Conservation (phyloP, 2,329 filamentous ascomycete genomes). For the Stemphylium beticola region DNA sequence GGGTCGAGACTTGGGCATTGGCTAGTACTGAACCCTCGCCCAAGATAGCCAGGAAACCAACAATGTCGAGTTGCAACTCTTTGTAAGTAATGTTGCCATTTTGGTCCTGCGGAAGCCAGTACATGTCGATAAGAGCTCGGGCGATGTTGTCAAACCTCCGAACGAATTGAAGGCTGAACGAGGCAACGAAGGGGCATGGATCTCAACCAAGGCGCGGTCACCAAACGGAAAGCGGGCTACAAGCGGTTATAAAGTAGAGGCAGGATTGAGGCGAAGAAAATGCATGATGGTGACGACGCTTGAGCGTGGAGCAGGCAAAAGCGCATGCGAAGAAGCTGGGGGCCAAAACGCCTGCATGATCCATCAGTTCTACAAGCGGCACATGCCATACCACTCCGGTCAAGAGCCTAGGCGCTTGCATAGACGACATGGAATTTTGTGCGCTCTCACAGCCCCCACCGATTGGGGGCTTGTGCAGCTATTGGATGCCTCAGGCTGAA, state of each 20-base stretch:
- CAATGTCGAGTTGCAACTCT: conserved; percentile 60
- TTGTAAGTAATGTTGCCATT: conserved; percentile 32
- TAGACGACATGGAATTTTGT: conserved; percentile 15
- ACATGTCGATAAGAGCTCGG: conserved; percentile 27
- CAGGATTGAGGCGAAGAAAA: conserved; percentile 12
- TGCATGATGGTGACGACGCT: conserved; percentile 24
- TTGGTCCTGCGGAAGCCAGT: conserved; percentile 44
- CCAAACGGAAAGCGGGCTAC: conserved; percentile 9
- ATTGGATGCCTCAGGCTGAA: conserved; percentile 31
- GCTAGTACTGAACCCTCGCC: conserved; percentile 59
- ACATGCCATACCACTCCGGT: conserved; percentile 23
- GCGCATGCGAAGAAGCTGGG: conserved; percentile 8
- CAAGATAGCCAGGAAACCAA: conserved; percentile 62
- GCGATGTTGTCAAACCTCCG: conserved; percentile 12
- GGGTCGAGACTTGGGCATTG: conserved; percentile 58
- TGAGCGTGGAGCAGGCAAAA: conserved; percentile 13
- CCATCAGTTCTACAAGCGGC: conserved; percentile 15
- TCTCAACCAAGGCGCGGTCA: conserved; percentile 2
- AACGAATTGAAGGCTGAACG: conserved; percentile 8
- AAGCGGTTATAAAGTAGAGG: conserved; percentile 23
- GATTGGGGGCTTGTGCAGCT: conserved; percentile 14
- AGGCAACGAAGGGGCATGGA: conserved; percentile 31
- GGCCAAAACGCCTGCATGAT: conserved; percentile 19
- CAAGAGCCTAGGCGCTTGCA: conserved; percentile 21
- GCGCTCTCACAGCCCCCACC: conserved; percentile 30